Conservation (phyloP, 164 flowering plant genomes). For the Macadamia integrifolia region DNA sequence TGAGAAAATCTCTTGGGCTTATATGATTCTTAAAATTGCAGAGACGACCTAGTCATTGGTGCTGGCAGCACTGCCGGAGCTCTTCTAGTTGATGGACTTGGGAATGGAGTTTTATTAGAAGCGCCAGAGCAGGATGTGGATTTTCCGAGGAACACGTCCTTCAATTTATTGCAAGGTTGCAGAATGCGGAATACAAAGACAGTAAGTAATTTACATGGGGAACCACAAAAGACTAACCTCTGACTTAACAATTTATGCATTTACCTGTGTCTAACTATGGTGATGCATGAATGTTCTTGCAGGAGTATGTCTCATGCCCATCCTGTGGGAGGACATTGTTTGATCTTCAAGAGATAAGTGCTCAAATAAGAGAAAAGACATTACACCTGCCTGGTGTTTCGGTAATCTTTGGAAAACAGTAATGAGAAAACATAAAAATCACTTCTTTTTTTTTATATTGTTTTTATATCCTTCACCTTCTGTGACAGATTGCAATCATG, state of each 20-base stretch:
- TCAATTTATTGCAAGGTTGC: slow-evolving; percentile 96
- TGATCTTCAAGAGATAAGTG: slow-evolving; percentile 96
- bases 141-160: slow-evolving; percentile 81
- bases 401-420: slow-evolving; percentile 31
- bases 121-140: slow-evolving; percentile 87
- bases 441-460: background rate
- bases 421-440: background rate
- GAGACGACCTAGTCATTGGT: slow-evolving; percentile 89
- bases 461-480: background rate
- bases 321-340: slow-evolving; percentile 97
- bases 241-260: background rate
- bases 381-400: slow-evolving; percentile 97
- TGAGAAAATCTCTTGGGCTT: slow-evolving; percentile 4
- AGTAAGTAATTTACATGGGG: slow-evolving; percentile 27
- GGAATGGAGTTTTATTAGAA: slow-evolving; percentile 85
- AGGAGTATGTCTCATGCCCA: slow-evolving; percentile 99
- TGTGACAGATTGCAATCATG: slow-evolving; percentile 89
- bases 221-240: background rate
- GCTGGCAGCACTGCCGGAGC: slow-evolving; percentile 90
- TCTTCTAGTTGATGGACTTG: slow-evolving; percentile 94
- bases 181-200: slow-evolving; percentile 98
- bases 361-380: slow-evolving; percentile 90
- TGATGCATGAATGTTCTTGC: slow-evolving; percentile 18
- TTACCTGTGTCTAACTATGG: slow-evolving; percentile 1
- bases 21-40: slow-evolving; percentile 16